Evolutionary conservation across 2,329 filamentous ascomycete genomes (phyloP).

Genomic region (Xylaria sp.): DNA sequence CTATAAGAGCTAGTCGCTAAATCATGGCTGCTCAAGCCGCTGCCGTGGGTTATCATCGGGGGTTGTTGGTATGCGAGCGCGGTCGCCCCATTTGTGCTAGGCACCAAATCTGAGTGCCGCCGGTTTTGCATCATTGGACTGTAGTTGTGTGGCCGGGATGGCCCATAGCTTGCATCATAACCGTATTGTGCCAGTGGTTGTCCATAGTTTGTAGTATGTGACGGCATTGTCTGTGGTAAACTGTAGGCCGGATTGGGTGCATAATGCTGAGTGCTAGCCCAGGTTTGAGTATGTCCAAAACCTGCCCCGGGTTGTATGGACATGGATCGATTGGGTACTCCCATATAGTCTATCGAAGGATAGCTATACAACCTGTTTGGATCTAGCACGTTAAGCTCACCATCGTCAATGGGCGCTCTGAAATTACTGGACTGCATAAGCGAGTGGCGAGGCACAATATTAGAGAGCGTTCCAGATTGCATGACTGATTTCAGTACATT

Average conservation of each 20-base stretch:
- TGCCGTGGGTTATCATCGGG: conserved; percentile 31
- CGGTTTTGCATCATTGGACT: conserved; percentile 21
- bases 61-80: conserved; percentile 35
- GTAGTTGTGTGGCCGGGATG: conserved; percentile 18
- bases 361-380: not conserved
- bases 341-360: conserved; percentile 7
- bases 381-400: conserved; percentile 32
- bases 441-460: conserved; percentile 66
- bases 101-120: conserved; percentile 33
- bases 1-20: conserved; percentile 34
- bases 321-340: conserved; percentile 37
- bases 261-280: conserved; percentile 16
- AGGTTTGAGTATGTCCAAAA: conserved; percentile 26
- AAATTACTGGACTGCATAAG: conserved; percentile 74
- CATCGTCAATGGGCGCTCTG: conserved; percentile 71
- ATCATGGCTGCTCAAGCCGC: conserved; percentile 27
- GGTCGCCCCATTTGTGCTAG: conserved; percentile 29
- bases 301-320: conserved; percentile 36
- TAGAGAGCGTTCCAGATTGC: conserved; percentile 61
- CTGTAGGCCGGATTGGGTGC: conserved; percentile 22
- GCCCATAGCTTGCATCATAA: conserved; percentile 26
- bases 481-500: conserved; percentile 69
- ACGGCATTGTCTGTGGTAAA: conserved; percentile 30
- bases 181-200: conserved; percentile 18
- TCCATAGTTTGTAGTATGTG: conserved; percentile 10